Evolutionary conservation across 305 asterid genomes (phyloP).

Genomic region (Solanum hybrid): DNA sequence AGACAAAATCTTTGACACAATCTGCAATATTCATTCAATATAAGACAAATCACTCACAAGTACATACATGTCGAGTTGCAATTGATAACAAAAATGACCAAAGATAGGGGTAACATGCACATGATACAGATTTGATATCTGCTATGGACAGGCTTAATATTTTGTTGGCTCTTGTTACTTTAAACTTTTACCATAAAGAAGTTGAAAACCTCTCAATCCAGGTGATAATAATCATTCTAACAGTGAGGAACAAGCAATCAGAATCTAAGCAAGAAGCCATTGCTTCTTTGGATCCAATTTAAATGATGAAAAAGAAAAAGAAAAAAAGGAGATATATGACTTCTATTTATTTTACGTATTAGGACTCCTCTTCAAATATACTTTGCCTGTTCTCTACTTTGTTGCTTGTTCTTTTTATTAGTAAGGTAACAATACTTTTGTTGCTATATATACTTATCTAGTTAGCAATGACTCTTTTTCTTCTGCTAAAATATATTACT

Average conservation of each 20-base stretch:
- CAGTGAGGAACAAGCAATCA: neutral
- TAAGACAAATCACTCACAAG: slow-evolving; percentile 9
- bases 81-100: neutral
- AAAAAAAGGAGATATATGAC: neutral
- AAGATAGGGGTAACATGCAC: neutral
- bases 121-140: neutral
- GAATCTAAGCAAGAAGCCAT: neutral
- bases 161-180: neutral
- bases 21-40: slow-evolving; percentile 36
- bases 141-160: neutral
- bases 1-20: slow-evolving; percentile 75
- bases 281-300: neutral
- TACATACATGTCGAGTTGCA: neutral
- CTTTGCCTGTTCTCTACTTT: neutral
- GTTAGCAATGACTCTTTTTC: neutral
- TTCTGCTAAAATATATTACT: neutral
- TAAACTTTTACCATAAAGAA: neutral
- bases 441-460: neutral
- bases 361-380: neutral
- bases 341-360: neutral
- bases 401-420: neutral
- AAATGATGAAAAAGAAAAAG: neutral
- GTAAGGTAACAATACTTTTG: neutral
- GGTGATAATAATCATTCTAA: neutral
- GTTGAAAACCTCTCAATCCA: neutral